Percentiles rank a stretch among this genome's conserved stretches.
phyloP scores from a whole-genome alignment of 1,139 yeast species.

The Arxiozyma slooffiae region DNA sequence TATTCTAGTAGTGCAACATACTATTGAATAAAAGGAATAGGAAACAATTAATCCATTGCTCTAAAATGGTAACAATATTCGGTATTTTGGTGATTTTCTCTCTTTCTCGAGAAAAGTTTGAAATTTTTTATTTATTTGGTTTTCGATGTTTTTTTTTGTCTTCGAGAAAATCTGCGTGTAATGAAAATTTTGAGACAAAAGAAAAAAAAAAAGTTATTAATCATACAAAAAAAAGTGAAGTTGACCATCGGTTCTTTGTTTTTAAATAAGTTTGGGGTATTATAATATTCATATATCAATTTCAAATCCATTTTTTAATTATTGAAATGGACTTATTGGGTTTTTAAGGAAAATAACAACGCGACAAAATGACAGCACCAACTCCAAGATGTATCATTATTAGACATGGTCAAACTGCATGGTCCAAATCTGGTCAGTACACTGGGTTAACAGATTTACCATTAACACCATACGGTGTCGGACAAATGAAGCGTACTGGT shows the following conservation, averaged over 20 bases:
- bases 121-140: no score
- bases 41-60: not conserved
- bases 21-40: no score
- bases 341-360: no score
- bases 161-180: not conserved
- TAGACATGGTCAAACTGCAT: constrained; percentile 78
- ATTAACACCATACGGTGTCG: constrained; percentile 67
- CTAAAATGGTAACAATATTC: not conserved
- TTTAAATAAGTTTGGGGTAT: no score
- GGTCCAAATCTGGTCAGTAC: constrained; percentile 90
- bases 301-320: no score
- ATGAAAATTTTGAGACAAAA: no score
- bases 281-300: no score
- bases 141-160: not conserved
- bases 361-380: constrained; percentile 9
- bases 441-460: constrained; percentile 78
- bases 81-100: not conserved
- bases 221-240: no score
- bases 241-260: no score
- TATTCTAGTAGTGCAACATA: no score
- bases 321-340: no score
- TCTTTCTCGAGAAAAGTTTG: not conserved
- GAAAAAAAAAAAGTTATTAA: no score
- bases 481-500: constrained; percentile 70
- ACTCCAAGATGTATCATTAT: constrained; percentile 72